Conservation (phyloP, 2,329 filamentous ascomycete genomes). For the Blastomyces parvus region DNA sequence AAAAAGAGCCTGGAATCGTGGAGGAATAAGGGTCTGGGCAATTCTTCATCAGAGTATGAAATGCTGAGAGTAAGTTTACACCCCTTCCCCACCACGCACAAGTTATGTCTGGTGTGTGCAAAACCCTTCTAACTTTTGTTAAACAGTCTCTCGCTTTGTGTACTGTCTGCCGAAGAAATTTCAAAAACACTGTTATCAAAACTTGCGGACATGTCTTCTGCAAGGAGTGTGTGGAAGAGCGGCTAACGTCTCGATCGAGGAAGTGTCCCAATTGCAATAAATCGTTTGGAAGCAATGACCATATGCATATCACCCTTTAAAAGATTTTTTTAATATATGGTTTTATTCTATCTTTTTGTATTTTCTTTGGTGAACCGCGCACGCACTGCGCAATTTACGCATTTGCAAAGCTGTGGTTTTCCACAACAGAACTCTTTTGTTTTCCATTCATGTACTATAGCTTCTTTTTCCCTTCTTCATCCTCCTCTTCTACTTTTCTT, state of each 20-base stretch:
- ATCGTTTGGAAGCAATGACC: constrained; percentile 82
- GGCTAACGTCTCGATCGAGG: constrained; percentile 77
- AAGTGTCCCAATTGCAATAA: constrained; percentile 94
- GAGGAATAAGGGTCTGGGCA: constrained; percentile 72
- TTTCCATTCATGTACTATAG: constrained; percentile 12
- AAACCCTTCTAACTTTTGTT: constrained; percentile 10
- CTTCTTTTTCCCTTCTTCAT: constrained; percentile 9
- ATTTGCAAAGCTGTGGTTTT: not conserved
- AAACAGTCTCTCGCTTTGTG: constrained; percentile 68
- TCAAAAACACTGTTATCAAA: constrained; percentile 90
- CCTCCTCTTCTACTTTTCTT: not conserved
- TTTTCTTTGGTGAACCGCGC: constrained; percentile 1
- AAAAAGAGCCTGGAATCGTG: constrained; percentile 77
- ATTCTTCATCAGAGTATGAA: constrained; percentile 72
- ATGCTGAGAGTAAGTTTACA: constrained; percentile 65
- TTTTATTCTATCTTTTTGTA: constrained; percentile 1
- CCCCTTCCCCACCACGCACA: not conserved
- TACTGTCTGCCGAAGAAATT: constrained; percentile 82
- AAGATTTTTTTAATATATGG: not conserved
- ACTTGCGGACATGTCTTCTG: constrained; percentile 95
- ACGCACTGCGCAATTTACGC: not conserved
- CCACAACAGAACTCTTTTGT: not conserved
- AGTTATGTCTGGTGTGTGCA: constrained; percentile 12
- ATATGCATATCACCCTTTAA: constrained; percentile 55
- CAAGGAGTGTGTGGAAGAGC: constrained; percentile 78